These are phyloP conservation scores for Tulasnella sp. DNA, from an alignment of 768 basidiomycete species.

Conservation along the genomic window DNA sequence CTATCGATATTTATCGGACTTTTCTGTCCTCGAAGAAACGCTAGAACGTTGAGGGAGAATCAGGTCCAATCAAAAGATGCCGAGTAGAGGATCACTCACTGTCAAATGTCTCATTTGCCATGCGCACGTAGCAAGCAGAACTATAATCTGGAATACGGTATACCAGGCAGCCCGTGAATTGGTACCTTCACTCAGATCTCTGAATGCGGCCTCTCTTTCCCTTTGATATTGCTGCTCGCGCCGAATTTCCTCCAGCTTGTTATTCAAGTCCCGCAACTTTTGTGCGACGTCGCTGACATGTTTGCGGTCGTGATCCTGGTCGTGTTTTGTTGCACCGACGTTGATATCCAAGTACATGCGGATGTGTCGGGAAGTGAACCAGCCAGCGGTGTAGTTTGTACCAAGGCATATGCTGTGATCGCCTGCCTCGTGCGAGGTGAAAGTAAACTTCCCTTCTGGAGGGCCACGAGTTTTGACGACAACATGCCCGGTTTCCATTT, in stretches of 20 bases:
- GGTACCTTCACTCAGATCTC: conserved; percentile 80
- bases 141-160: conserved; percentile 75
- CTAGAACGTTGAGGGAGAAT: conserved; percentile 35
- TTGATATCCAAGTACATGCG: conserved; percentile 91
- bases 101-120: conserved; percentile 94
- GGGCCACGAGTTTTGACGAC: conserved; percentile 90
- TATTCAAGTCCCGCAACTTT: conserved; percentile 87
- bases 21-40: conserved; percentile 84
- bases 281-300: conserved; percentile 75
- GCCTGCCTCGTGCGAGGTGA: conserved; percentile 93
- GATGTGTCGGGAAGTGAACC: conserved; percentile 75
- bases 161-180: conserved; percentile 96
- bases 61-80: background rate
- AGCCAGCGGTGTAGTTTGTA: conserved; percentile 77
- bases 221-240: conserved; percentile 97
- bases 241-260: conserved; percentile 85
- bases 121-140: conserved; percentile 73
- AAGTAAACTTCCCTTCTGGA: conserved; percentile 86
- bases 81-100: conserved; percentile 39
- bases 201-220: conserved; percentile 85
- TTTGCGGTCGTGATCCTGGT: conserved; percentile 77
- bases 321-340: conserved; percentile 79
- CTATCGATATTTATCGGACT: conserved; percentile 43
- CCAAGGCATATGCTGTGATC: conserved; percentile 97
- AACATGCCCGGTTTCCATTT: conserved; percentile 69